A percentile compares a stretch with the other conserved stretches of the same genome.
Conservation (phyloP, 2,329 filamentous ascomycete genomes). For the Eutypella sp. region DNA sequence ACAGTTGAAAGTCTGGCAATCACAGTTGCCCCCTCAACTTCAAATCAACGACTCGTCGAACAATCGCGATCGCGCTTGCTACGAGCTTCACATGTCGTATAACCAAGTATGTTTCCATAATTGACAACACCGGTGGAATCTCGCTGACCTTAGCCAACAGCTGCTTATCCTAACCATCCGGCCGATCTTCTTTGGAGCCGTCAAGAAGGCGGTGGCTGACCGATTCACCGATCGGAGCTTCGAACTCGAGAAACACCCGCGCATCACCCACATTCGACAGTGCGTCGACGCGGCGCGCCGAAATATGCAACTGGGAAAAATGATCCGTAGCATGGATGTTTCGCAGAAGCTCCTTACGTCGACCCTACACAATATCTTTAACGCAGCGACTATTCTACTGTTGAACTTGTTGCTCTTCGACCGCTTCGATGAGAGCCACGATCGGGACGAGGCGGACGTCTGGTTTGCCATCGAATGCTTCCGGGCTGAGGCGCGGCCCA, state of each 20-base stretch:
- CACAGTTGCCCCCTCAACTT: constrained; percentile 32
- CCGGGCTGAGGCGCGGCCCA: constrained; percentile 32
- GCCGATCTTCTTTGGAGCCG: constrained; percentile 42
- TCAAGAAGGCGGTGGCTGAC: constrained; percentile 42
- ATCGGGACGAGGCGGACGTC: constrained; percentile 30
- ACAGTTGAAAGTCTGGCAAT: constrained; percentile 38
- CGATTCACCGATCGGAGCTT: constrained; percentile 27
- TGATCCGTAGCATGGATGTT: constrained; percentile 31
- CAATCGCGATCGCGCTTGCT: constrained; percentile 37
- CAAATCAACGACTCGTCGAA: constrained; percentile 30
- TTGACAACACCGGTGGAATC: neutral
- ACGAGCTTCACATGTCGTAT: constrained; percentile 44
- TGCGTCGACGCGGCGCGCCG: constrained; percentile 40
- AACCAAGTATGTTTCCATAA: constrained; percentile 31
- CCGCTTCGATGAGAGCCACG: constrained; percentile 20
- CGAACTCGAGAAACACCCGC: constrained; percentile 23
- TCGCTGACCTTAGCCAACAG: constrained; percentile 20
- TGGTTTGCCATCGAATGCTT: constrained; percentile 38
- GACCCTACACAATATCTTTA: constrained; percentile 45
- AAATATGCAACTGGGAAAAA: constrained; percentile 40
- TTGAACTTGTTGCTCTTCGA: constrained; percentile 39
- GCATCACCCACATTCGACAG: constrained; percentile 27
- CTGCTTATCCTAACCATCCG: constrained; percentile 44
- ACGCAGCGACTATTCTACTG: constrained; percentile 43
- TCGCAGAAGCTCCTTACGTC: constrained; percentile 38